These are phyloP conservation scores for Pythium grandisporangium DNA, from an alignment of 352 stramenopile species.

Conservation along the genomic window DNA sequence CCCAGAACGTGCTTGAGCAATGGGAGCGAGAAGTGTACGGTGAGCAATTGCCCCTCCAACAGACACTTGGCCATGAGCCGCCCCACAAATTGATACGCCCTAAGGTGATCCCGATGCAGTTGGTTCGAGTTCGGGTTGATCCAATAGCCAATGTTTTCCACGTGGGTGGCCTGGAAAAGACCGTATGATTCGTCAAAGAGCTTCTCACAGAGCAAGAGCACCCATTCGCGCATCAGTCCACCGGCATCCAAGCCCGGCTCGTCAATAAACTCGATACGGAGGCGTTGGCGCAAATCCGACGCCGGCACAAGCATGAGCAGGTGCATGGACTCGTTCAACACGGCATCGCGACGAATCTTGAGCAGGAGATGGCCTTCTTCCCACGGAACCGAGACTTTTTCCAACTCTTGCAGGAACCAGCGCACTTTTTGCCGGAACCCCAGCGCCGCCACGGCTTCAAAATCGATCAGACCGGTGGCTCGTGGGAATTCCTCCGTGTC, in stretches of 20 bases:
- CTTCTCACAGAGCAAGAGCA: conserved; percentile 62
- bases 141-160: conserved; percentile 75
- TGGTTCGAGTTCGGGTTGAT: conserved; percentile 70
- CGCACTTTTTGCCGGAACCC: conserved; percentile 65
- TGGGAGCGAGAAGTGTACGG: conserved; percentile 64
- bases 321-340: conserved; percentile 77
- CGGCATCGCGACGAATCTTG: conserved; percentile 66
- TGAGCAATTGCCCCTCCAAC: conserved; percentile 67
- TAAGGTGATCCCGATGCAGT: conserved; percentile 60
- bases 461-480: conserved; percentile 64
- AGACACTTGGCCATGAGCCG: conserved; percentile 71
- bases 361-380: conserved; percentile 73
- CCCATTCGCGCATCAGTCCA: conserved; percentile 72
- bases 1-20: conserved; percentile 79
- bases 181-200: conserved; percentile 75
- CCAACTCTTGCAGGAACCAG: conserved; percentile 71
- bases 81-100: conserved; percentile 68
- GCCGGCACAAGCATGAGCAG: conserved; percentile 71
- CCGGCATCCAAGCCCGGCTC: conserved; percentile 69
- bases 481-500: conserved; percentile 67
- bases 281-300: conserved; percentile 52
- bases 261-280: conserved; percentile 81
- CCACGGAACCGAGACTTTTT: conserved; percentile 68
- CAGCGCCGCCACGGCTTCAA: conserved; percentile 61
- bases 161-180: conserved; percentile 61